Percentiles rank a stretch among this genome's conserved stretches.
These are phyloP conservation scores for Beauveria caledonica DNA, from an alignment of 2,329 filamentous ascomycete species.

Conservation along the genomic window DNA sequence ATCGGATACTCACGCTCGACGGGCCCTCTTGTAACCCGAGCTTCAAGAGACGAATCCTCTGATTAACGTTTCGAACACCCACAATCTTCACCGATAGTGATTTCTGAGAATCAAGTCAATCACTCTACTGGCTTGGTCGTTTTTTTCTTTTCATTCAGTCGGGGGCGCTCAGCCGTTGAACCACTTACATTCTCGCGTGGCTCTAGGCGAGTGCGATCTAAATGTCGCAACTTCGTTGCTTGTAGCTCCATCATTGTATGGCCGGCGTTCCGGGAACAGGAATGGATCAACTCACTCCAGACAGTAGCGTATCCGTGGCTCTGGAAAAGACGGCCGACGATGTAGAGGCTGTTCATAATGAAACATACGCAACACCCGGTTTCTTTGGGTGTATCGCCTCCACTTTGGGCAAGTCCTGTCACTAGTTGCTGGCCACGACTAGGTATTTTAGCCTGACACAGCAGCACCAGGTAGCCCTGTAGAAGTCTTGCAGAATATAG, in stretches of 20 bases:
- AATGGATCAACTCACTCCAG: neutral
- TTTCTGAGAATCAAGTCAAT: slow-evolving; percentile 18
- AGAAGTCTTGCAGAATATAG: neutral
- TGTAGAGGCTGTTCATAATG: neutral
- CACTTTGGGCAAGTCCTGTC: neutral
- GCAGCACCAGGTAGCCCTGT: no score
- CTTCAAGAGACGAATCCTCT: slow-evolving; percentile 58
- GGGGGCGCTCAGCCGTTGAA: neutral
- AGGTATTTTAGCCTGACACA: no score
- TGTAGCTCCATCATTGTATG: neutral
- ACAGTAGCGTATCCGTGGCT: neutral
- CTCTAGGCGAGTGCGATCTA: slow-evolving; percentile 66
- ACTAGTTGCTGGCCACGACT: neutral
- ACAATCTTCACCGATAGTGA: slow-evolving; percentile 55
- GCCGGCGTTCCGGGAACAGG: neutral
- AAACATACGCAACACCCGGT: neutral
- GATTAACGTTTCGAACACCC: slow-evolving; percentile 56
- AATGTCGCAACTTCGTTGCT: slow-evolving; percentile 34
- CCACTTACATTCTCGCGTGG: slow-evolving; percentile 52
- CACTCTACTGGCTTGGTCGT: neutral
- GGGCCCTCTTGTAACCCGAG: slow-evolving; percentile 46
- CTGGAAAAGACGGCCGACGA: neutral
- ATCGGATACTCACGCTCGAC: slow-evolving; percentile 34
- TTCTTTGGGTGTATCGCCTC: neutral
- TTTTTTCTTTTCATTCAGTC: neutral